phyloP scores from a whole-genome alignment of 768 basidiomycete genomes.

The Lentinula detonsa region DNA sequence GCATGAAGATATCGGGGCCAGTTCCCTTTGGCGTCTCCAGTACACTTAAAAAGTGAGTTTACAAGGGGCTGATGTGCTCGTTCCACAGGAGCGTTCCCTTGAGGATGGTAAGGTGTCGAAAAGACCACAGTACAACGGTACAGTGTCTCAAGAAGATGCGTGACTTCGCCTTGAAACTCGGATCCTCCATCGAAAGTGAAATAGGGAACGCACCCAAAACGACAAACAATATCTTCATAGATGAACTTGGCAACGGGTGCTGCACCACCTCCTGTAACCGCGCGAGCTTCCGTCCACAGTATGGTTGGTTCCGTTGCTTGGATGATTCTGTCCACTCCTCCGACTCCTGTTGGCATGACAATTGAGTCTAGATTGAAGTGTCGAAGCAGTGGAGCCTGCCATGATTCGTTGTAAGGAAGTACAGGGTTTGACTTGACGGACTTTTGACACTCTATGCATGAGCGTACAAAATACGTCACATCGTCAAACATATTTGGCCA shows the following conservation, averaged over 20 bases:
- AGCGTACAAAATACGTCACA: slow-evolving; percentile 21
- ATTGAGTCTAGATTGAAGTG: slow-evolving; percentile 21
- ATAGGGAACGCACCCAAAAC: slow-evolving; percentile 14
- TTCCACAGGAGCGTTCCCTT: slow-evolving; percentile 26
- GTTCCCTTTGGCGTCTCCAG: slow-evolving; percentile 11
- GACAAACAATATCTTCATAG: slow-evolving; percentile 15
- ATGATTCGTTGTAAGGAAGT: slow-evolving; percentile 15
- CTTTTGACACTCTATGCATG: slow-evolving; percentile 27
- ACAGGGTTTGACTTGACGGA: slow-evolving; percentile 12
- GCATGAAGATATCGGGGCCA: slow-evolving; percentile 21
- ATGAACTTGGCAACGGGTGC: slow-evolving; percentile 17
- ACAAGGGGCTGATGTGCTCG: slow-evolving; percentile 19
- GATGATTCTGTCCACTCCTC: slow-evolving; percentile 18
- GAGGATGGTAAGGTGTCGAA: slow-evolving; percentile 20
- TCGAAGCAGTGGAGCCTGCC: slow-evolving; percentile 16
- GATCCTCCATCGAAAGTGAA: slow-evolving; percentile 21
- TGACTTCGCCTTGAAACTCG: slow-evolving; percentile 22
- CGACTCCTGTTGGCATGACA: slow-evolving; percentile 19
- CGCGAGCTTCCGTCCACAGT: slow-evolving; percentile 17
- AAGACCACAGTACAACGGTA: slow-evolving; percentile 21
- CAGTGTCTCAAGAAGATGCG: slow-evolving; percentile 12
- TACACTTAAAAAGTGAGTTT: slow-evolving; percentile 14
- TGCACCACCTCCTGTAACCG: slow-evolving; percentile 7
- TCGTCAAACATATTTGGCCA: slow-evolving; percentile 29
- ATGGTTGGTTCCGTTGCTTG: slow-evolving; percentile 17